Evolutionary conservation across 371 early-diverging fungal genomes (phyloP).

Genomic region (Mucor mucedo): DNA sequence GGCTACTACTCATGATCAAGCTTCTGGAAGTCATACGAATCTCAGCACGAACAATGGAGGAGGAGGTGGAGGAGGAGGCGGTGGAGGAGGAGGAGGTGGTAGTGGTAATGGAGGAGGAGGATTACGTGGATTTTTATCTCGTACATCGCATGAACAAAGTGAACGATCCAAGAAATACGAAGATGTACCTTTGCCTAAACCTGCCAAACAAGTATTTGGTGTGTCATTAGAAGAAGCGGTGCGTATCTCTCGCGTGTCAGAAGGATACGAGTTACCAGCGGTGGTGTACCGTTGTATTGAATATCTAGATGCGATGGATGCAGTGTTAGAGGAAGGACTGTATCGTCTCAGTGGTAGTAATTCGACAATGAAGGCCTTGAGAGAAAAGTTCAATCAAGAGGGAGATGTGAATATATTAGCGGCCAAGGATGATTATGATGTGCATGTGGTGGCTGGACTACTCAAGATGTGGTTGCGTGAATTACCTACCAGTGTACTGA

Average conservation of each 20-base stretch:
- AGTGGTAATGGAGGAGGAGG: constrained; percentile 1
- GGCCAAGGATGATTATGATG: constrained; percentile 65
- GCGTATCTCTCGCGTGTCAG: constrained; percentile 30
- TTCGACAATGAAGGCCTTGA: constrained; percentile 59
- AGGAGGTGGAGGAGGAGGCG: no score
- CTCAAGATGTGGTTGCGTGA: constrained; percentile 86
- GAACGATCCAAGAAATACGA: constrained; percentile 22
- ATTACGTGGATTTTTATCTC: constrained; percentile 33
- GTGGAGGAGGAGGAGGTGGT: no score
- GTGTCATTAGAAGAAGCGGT: constrained; percentile 40
- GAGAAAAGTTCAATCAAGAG: constrained; percentile 69
- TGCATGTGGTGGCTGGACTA: constrained; percentile 85
- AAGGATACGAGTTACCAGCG: constrained; percentile 63
- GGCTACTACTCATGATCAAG: constrained; percentile 1
- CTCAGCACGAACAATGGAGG: no score
- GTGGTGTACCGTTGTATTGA: constrained; percentile 85
- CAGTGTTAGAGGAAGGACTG: constrained; percentile 78
- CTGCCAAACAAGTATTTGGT: constrained; percentile 55
- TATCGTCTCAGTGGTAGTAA: constrained; percentile 78
- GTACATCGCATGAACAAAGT: constrained; percentile 32
- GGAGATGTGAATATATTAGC: constrained; percentile 69
- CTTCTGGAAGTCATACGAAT: no score
- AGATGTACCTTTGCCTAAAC: constrained; percentile 5
- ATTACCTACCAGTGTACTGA: constrained; percentile 77
- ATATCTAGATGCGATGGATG: constrained; percentile 76